Conservation (phyloP, 2,329 filamentous ascomycete genomes). For the Rutstroemia sydowiana region DNA sequence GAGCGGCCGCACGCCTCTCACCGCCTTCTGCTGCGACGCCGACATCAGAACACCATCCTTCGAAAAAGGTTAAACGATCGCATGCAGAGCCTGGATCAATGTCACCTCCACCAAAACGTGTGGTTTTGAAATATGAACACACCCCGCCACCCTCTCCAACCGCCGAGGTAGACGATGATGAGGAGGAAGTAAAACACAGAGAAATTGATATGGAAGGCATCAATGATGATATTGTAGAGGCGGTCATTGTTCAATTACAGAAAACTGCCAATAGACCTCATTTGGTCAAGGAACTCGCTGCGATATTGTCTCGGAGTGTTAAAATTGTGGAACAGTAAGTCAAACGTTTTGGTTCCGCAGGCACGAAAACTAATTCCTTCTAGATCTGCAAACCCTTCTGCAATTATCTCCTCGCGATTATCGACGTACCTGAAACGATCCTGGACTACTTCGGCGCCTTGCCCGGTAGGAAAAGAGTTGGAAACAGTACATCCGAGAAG, state of each 20-base stretch:
- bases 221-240: conserved; percentile 92
- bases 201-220: conserved; percentile 76
- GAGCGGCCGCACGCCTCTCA: conserved; percentile 39
- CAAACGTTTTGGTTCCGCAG: conserved; percentile 4
- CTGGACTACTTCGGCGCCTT: conserved; percentile 70
- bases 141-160: conserved; percentile 75
- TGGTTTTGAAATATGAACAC: conserved; percentile 48
- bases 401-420: conserved; percentile 88
- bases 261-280: conserved; percentile 88
- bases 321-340: conserved; percentile 87
- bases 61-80: conserved; percentile 74
- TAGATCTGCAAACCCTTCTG: conserved; percentile 91
- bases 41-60: conserved; percentile 33
- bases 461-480: conserved; percentile 86
- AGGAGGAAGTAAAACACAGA: conserved; percentile 37
- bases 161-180: conserved; percentile 35
- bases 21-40: conserved; percentile 25
- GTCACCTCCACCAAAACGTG: conserved; percentile 36
- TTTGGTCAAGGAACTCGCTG: conserved; percentile 86
- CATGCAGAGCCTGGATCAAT: conserved; percentile 47
- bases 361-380: conserved; percentile 25
- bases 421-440: conserved; percentile 83
- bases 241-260: conserved; percentile 79
- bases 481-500: conserved; percentile 88
- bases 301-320: conserved; percentile 67